These are phyloP conservation scores for Crithidia mellificae DNA, from an alignment of 208 protist genomes.

Conservation along the genomic window DNA sequence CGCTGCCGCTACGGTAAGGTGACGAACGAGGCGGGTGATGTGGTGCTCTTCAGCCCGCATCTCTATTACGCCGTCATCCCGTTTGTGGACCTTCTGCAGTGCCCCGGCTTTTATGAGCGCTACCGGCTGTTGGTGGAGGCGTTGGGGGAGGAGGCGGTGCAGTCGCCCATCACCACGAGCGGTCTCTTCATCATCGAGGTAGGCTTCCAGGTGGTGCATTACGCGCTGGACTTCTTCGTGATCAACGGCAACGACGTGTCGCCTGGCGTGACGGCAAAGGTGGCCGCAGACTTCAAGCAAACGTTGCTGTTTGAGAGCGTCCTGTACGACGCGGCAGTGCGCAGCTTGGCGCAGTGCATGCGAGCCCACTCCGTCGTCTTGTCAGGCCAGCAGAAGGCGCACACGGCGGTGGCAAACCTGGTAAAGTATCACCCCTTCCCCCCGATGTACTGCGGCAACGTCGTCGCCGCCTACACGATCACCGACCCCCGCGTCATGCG, in stretches of 20 bases:
- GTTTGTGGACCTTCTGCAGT: constrained; percentile 49
- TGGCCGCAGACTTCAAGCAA: constrained; percentile 75
- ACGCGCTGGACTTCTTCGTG: constrained; percentile 86
- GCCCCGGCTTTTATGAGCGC: constrained; percentile 20
- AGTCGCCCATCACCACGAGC: constrained; percentile 44
- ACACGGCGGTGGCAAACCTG: constrained; percentile 62
- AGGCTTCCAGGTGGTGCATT: constrained; percentile 87
- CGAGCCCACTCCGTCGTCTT: constrained; percentile 34
- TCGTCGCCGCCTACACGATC: constrained; percentile 61
- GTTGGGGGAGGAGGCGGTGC: constrained; percentile 22
- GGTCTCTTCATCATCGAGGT: constrained; percentile 85
- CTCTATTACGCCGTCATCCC: constrained; percentile 74
- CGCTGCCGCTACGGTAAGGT: constrained; percentile 88
- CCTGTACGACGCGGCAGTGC: constrained; percentile 77
- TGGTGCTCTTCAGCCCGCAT: constrained; percentile 62
- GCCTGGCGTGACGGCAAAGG: constrained; percentile 48
- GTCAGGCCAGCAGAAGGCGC: constrained; percentile 42
- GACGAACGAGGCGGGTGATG: constrained; percentile 37
- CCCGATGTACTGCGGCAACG: constrained; percentile 54
- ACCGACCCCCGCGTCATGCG: constrained; percentile 62
- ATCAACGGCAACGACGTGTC: constrained; percentile 64
- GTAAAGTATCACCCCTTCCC: constrained; percentile 79
- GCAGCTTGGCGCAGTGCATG: constrained; percentile 43
- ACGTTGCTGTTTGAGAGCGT: constrained; percentile 73
- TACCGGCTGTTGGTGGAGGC: constrained; percentile 21